These are phyloP conservation scores for Leccinum truebloodii DNA, from an alignment of 768 basidiomycete genomes.

Conservation along the genomic window DNA sequence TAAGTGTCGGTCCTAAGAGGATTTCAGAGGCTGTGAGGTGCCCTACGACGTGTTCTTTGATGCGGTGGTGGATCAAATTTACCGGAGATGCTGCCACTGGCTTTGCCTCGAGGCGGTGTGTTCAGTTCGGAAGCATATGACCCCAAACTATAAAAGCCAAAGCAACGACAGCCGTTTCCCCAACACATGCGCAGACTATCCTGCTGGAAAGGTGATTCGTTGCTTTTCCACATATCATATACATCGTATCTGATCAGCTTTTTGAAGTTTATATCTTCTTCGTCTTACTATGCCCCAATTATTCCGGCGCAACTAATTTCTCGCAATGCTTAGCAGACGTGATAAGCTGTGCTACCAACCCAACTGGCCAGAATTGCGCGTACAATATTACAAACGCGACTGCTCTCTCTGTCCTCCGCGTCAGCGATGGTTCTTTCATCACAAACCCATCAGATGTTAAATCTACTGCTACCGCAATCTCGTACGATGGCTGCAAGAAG, in stretches of 20 bases:
- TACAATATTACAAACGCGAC: conserved; percentile 1
- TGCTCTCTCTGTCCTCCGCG: conserved; percentile 20
- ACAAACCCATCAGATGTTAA: not conserved
- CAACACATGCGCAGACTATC: conserved; percentile 6
- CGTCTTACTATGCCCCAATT: not conserved
- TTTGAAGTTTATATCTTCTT: conserved; percentile 2
- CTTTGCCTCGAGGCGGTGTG: not conserved
- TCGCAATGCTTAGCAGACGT: conserved; percentile 16
- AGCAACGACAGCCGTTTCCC: not conserved
- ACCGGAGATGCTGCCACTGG: not conserved
- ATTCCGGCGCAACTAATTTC: conserved; percentile 9
- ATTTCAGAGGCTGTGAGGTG: not conserved
- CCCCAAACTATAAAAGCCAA: not conserved
- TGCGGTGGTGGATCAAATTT: not conserved
- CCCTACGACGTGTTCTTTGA: not conserved
- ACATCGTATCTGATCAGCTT: conserved; percentile 3
- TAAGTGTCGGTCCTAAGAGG: no score
- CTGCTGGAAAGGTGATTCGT: conserved; percentile 7
- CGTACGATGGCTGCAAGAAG: not conserved
- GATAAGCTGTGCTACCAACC: not conserved
- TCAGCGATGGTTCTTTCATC: conserved; percentile 5
- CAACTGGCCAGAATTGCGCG: conserved; percentile 3
- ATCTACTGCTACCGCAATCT: conserved; percentile 13
- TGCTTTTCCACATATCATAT: no score
- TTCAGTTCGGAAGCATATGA: not conserved